phyloP scores from a whole-genome alignment of 345 rosid species.

The Limnanthes douglasii region DNA sequence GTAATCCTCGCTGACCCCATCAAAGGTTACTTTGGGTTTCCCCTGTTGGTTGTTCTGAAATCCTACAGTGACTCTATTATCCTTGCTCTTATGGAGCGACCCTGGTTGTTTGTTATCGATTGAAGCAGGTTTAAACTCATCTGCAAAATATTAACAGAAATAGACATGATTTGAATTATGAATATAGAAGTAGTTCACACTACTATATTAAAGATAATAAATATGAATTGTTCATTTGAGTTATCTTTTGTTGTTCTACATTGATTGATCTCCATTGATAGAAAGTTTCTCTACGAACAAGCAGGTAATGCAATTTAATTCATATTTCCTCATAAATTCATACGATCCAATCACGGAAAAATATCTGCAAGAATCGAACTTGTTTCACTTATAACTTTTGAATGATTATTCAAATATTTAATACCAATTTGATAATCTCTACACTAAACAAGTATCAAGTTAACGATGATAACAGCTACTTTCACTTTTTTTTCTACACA shows the following conservation, averaged over 20 bases:
- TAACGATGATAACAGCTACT: background rate
- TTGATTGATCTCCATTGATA: too few relatives aligned
- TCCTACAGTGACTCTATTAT: constrained; percentile 64
- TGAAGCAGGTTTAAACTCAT: constrained; percentile 86
- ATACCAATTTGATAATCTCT: too few relatives aligned
- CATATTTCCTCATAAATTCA: too few relatives aligned
- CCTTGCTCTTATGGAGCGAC: constrained; percentile 53
- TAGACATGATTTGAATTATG: too few relatives aligned
- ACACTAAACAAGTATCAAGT: too few relatives aligned
- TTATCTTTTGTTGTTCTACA: too few relatives aligned
- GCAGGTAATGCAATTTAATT: too few relatives aligned
- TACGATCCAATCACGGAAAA: too few relatives aligned
- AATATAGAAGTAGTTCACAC: too few relatives aligned
- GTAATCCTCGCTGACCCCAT: constrained; percentile 80
- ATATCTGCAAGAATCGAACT: background rate
- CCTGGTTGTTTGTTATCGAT: constrained; percentile 68
- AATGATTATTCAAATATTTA: background rate
- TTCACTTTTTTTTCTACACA: background rate
- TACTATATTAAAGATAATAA: background rate
- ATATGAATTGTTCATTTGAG: background rate
- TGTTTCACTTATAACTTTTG: background rate
- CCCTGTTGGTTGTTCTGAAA: constrained; percentile 76
- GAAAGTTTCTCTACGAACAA: too few relatives aligned
- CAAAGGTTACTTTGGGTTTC: constrained; percentile 67
- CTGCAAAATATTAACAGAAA: constrained; percentile 15